Evolutionary conservation across 441 rosid species (phyloP), one percentile per base, ranked within the genome.

Genomic region (Gossypium laxum): DNA sequence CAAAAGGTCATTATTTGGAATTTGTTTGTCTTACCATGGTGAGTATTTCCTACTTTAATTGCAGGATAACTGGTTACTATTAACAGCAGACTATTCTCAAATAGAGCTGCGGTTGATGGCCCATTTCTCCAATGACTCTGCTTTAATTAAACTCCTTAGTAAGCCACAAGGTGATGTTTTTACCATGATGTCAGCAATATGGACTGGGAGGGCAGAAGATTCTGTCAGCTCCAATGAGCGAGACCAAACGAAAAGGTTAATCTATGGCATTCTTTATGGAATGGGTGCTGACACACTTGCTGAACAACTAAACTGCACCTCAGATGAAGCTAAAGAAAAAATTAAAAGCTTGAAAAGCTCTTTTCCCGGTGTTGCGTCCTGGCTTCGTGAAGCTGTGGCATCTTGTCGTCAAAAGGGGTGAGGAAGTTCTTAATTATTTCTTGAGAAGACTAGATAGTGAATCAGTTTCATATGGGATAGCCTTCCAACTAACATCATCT

Each of bases 41-140:
- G 69, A 72, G 18, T 58, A 47, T 54, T 73, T 34, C 57, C 28
- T 4, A 15, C 26, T 82, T 75, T 76, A 73, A 21, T 79, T 75
- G 81, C 89, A 94, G 99, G 99, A 92, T n/a, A 85, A 89, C 69
- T 94, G 98, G 98, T 74, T 94, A 75, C 76, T 92, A 67, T 78
- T 94, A 80, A 82, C 97, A 41, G 99, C 97, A 61, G 98, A 94
- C 85, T 94, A 94, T 85, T 94, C 98, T 57, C 98, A 94, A 85
- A 92, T 94, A 82, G 99, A 94, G 76, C 75, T 94, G 78, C 91
- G 97, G 62, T 78, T 92, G 43, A 88, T 94, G 97, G 98, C 98
- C 66, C 98, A 94, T 79, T 94, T 92, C 83, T 89, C 99, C 72
- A 80, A 82, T 77, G 99, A 94, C 56, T 72, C 95, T 30, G 74